Conservation (phyloP, 1,284 basidiomycete genomes). For the Sphaerobolus stellatus region DNA sequence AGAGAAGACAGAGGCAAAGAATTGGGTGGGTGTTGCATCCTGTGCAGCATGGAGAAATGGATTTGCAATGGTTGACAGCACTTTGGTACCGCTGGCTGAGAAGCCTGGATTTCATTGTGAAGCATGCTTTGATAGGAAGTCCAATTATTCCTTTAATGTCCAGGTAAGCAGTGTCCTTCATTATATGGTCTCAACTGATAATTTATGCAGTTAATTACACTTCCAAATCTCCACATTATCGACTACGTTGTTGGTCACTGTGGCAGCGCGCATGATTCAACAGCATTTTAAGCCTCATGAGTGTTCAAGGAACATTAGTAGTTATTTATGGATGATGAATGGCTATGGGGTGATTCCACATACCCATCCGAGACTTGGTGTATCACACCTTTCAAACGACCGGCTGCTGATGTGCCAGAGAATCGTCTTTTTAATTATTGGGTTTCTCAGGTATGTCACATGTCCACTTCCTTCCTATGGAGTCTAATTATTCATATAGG, state of each 20-base stretch:
- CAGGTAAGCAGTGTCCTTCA: constrained; percentile 24
- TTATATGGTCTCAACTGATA: background rate
- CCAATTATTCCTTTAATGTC: constrained; percentile 38
- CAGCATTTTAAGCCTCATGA: constrained; percentile 14
- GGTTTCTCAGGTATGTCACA: constrained; percentile 12
- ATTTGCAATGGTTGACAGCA: constrained; percentile 40
- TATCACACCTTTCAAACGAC: constrained; percentile 20
- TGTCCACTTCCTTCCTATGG: constrained; percentile 15
- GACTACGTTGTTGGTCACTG: constrained; percentile 23
- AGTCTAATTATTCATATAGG: background rate
- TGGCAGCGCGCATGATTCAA: constrained; percentile 22
- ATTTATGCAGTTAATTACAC: constrained; percentile 16
- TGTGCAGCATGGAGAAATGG: constrained; percentile 37
- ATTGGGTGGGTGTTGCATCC: constrained; percentile 31
- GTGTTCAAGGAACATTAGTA: constrained; percentile 6
- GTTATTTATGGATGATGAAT: background rate
- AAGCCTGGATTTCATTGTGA: constrained; percentile 34
- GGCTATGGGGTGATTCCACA: background rate
- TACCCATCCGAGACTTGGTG: constrained; percentile 3
- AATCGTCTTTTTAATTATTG: constrained; percentile 40
- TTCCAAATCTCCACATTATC: constrained; percentile 20
- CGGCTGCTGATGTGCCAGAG: constrained; percentile 47
- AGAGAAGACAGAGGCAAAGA: constrained; percentile 9
- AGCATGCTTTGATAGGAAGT: constrained; percentile 38
- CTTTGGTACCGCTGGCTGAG: constrained; percentile 32